These are phyloP conservation scores for Periconia digitata DNA, from an alignment of 2,329 filamentous ascomycete species.

Conservation along the genomic window DNA sequence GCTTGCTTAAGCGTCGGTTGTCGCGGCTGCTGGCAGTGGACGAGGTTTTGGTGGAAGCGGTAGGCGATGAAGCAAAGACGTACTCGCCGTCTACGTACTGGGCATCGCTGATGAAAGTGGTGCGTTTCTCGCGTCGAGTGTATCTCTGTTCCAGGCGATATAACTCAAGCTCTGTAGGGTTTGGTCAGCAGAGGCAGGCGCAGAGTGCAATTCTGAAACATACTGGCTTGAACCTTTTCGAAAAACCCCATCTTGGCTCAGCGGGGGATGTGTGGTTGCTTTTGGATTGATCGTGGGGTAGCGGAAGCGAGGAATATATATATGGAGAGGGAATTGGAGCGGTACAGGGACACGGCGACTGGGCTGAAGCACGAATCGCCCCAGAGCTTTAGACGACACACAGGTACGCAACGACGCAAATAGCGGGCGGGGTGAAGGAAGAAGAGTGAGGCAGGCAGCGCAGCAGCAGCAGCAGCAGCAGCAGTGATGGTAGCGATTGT, in stretches of 20 bases:
- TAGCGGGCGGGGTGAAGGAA: background rate
- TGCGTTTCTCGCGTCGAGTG: constrained; percentile 86
- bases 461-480: too few species aligned
- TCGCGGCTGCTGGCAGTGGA: constrained; percentile 17
- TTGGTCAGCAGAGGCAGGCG: constrained; percentile 6
- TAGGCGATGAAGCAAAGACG: constrained; percentile 61
- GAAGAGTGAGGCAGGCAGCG: background rate
- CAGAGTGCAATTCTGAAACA: constrained; percentile 10
- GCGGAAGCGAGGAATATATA: constrained; percentile 21
- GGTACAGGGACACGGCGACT: constrained; percentile 23
- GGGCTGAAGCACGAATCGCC: constrained; percentile 21
- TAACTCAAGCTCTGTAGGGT: constrained; percentile 70
- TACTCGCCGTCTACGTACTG: constrained; percentile 96
- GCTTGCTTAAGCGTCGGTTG: constrained; percentile 39
- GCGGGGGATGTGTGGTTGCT: constrained; percentile 7
- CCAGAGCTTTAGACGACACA: constrained; percentile 6
- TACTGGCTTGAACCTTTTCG: constrained; percentile 46
- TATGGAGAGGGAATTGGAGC: constrained; percentile 5
- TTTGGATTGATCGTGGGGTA: constrained; percentile 10
- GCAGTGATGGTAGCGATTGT: too few species aligned
- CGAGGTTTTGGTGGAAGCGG: constrained; percentile 31
- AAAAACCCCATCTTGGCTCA: constrained; percentile 40
- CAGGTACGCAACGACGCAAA: background rate
- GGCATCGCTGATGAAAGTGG: constrained; percentile 84
- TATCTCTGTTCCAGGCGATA: constrained; percentile 95